Evolutionary conservation across 129 eudicot genomes (phyloP).

Genomic region (Chrysanthemum seticuspe): DNA sequence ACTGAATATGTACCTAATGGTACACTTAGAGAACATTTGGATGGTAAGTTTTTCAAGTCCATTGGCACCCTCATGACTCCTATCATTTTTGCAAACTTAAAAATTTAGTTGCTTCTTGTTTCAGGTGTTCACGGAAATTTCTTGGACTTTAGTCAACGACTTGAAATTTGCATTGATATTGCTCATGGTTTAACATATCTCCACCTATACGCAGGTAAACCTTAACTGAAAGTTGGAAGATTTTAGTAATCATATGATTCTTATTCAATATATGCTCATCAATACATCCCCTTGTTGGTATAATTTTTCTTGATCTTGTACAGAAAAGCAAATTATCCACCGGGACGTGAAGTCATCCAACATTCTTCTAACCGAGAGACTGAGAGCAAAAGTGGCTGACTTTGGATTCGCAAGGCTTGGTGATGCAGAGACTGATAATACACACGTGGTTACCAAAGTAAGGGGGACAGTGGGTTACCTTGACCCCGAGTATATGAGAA

Average conservation of each 20-base stretch:
- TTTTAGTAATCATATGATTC: too few relatives aligned
- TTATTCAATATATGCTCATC: too few relatives aligned
- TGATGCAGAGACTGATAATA: constrained; percentile 54
- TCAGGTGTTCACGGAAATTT: constrained; percentile 66
- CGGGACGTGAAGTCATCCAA: constrained; percentile 96
- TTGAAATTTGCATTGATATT: constrained; percentile 83
- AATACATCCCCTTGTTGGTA: not conserved
- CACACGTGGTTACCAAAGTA: constrained; percentile 77
- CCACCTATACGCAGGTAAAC: constrained; percentile 75
- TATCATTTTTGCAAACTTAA: not conserved
- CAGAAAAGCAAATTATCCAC: constrained; percentile 95
- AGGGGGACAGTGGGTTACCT: constrained; percentile 97
- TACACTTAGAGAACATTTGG: constrained; percentile 92
- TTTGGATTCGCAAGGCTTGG: constrained; percentile 94
- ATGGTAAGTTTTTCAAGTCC: constrained; percentile 52
- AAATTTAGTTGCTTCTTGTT: constrained; percentile 26
- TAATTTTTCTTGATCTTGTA: constrained; percentile 18
- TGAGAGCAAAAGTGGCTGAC: constrained; percentile 90
- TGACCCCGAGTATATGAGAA: constrained; percentile 96
- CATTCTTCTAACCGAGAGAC: constrained; percentile 76
- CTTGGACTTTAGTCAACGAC: constrained; percentile 88
- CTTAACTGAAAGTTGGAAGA: constrained; percentile 4
- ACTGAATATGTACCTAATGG: constrained; percentile 96
- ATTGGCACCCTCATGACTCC: constrained; percentile 6
- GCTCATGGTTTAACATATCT: constrained; percentile 94